Evolutionary conservation across 345 rosid species (phyloP).

Genomic region (Murraya paniculata): DNA sequence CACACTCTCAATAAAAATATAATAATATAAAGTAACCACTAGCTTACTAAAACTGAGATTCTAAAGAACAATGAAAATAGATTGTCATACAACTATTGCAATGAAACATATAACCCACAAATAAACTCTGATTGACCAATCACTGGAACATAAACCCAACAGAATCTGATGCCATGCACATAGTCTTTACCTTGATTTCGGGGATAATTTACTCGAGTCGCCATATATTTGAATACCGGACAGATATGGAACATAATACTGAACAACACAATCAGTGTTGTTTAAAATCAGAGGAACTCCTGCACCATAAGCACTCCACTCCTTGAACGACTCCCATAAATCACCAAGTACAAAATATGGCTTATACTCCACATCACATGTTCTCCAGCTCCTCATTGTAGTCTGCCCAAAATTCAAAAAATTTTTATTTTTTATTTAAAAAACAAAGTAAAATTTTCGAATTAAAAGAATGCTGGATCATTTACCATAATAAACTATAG

Average conservation of each 20-base stretch:
- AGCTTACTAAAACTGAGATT: neutral
- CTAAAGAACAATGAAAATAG: neutral
- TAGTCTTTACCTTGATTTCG: constrained; percentile 42
- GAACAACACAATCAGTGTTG: constrained; percentile 53
- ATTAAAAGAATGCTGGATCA: neutral
- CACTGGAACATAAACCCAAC: neutral
- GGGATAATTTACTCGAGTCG: constrained; percentile 32
- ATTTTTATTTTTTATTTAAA: neutral
- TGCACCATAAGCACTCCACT: constrained; percentile 86
- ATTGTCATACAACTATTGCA: neutral
- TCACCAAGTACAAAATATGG: constrained; percentile 64
- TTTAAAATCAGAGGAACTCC: constrained; percentile 66
- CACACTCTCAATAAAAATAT: too few species aligned
- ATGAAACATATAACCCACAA: neutral
- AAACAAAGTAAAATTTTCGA: neutral
- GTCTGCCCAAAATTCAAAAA: constrained; percentile 29
- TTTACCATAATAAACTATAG: neutral
- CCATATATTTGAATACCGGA: constrained; percentile 65
- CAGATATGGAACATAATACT: constrained; percentile 69
- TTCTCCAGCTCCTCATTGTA: constrained; percentile 34
- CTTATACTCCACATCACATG: constrained; percentile 32
- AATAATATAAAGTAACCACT: too few species aligned
- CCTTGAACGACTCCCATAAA: constrained; percentile 76
- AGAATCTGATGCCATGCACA: neutral
- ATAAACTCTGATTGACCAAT: neutral